Evolutionary conservation across 495 filamentous ascomycete species (phyloP).

Genomic region (Penicillium verhagenii): DNA sequence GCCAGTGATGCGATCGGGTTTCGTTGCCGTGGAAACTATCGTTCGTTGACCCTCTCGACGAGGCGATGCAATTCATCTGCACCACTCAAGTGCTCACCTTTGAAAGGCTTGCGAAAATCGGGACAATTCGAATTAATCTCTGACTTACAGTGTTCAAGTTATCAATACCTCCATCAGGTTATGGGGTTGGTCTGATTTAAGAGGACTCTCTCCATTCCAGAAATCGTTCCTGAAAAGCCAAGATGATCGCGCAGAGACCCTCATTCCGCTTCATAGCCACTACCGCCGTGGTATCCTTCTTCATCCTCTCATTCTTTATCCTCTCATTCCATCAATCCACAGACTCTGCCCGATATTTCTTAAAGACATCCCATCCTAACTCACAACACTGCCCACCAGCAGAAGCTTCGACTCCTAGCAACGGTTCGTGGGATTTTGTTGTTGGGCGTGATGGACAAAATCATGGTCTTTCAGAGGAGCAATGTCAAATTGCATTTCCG

Average conservation of each 20-base stretch:
- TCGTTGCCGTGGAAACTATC: slow-evolving; percentile 28
- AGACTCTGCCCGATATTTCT: slow-evolving; percentile 19
- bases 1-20: too few relatives aligned
- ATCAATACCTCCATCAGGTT: not conserved
- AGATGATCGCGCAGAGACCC: slow-evolving; percentile 26
- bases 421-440: slow-evolving; percentile 32
- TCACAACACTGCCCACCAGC: slow-evolving; percentile 3
- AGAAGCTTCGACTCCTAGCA: not conserved
- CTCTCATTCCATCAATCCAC: slow-evolving; percentile 17
- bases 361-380: slow-evolving; percentile 13
- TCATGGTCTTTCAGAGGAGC: slow-evolving; percentile 37
- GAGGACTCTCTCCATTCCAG: not conserved
- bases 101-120: too few relatives aligned
- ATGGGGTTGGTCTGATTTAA: not conserved
- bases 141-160: too few relatives aligned
- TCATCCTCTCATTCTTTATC: slow-evolving; percentile 34
- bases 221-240: not conserved
- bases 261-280: slow-evolving; percentile 36
- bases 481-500: slow-evolving; percentile 45
- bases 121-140: too few relatives aligned
- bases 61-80: not conserved
- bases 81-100: too few relatives aligned
- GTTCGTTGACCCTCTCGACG: not conserved
- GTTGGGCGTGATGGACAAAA: slow-evolving; percentile 37
- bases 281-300: slow-evolving; percentile 29